Evolutionary conservation across 148 eudicot species (phyloP).

Genomic region (Amaranthus cruentus): DNA sequence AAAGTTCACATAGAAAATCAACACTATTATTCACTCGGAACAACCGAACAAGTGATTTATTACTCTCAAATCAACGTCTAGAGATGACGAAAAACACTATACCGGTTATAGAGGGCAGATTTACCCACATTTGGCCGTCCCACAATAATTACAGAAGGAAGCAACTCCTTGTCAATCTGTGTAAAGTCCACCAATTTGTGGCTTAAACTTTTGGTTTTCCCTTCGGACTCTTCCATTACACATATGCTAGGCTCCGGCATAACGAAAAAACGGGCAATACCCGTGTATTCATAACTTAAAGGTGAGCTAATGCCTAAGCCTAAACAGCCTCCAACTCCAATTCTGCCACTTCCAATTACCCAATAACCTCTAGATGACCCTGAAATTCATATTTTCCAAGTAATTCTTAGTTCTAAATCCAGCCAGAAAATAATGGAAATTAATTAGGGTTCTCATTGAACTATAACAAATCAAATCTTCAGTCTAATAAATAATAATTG

Average conservation of each 20-base stretch:
- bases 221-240: slow-evolving; percentile 5
- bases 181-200: slow-evolving; percentile 61
- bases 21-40: neutral
- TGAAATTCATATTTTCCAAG: slow-evolving; percentile 14
- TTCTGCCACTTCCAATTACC: slow-evolving; percentile 17
- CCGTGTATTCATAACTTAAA: slow-evolving; percentile 10
- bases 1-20: neutral
- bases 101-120: slow-evolving; percentile 95
- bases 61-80: slow-evolving; percentile 1
- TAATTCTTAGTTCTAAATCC: neutral
- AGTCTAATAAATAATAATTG: neutral
- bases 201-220: slow-evolving; percentile 21
- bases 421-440: neutral
- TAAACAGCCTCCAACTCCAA: slow-evolving; percentile 4
- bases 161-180: slow-evolving; percentile 57
- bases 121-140: slow-evolving; percentile 98
- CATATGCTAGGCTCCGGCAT: slow-evolving; percentile 2
- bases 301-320: neutral
- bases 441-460: neutral
- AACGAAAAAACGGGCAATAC: slow-evolving; percentile 16
- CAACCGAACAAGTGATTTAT: neutral
- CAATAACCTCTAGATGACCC: slow-evolving; percentile 21
- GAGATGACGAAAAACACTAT: slow-evolving; percentile 14
- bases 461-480: neutral
- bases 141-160: slow-evolving; percentile 72